Evolutionary conservation across 2,329 filamentous ascomycete genomes (phyloP).

Genomic region (Fusarium torreyae): DNA sequence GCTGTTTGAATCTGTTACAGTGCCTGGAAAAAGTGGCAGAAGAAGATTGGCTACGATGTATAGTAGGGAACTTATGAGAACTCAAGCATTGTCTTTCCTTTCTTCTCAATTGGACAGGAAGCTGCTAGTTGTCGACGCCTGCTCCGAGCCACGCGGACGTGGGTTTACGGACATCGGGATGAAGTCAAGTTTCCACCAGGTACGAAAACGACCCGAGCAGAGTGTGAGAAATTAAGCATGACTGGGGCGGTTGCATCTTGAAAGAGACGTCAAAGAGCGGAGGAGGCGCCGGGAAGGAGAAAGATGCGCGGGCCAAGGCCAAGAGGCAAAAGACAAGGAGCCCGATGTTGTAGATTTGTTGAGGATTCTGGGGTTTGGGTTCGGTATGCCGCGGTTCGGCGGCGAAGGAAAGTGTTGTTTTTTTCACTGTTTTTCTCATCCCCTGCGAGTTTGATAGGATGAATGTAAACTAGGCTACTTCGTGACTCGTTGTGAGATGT

Average conservation of each 20-base stretch:
- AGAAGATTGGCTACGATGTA: not conserved
- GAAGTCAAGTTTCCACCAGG: slow-evolving; percentile 33
- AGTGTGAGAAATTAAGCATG: slow-evolving; percentile 13
- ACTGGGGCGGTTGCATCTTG: slow-evolving; percentile 22
- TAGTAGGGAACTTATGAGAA: not conserved
- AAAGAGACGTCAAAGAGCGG: slow-evolving; percentile 37
- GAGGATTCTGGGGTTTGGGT: slow-evolving; percentile 41
- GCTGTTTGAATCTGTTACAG: not conserved
- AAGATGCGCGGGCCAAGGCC: slow-evolving; percentile 45
- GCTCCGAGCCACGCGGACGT: slow-evolving; percentile 17
- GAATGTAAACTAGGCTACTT: not conserved
- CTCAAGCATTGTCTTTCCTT: not conserved
- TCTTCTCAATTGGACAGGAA: slow-evolving; percentile 6
- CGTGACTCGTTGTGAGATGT: not conserved
- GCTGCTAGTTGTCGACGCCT: slow-evolving; percentile 6
- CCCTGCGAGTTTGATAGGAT: slow-evolving; percentile 17
- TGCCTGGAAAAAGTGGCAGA: not conserved
- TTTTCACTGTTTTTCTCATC: not conserved
- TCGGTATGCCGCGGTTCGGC: slow-evolving; percentile 32
- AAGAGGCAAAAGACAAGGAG: slow-evolving; percentile 42
- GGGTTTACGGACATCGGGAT: slow-evolving; percentile 5
- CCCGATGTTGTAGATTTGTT: slow-evolving; percentile 43
- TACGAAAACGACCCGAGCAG: slow-evolving; percentile 12
- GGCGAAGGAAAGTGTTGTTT: slow-evolving; percentile 17
- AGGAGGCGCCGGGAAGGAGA: slow-evolving; percentile 42